Percentiles rank a stretch among this genome's conserved stretches.
These are phyloP conservation scores for Ceratocystis albifundus DNA, from an alignment of 2,329 filamentous ascomycete genomes.

Conservation along the genomic window DNA sequence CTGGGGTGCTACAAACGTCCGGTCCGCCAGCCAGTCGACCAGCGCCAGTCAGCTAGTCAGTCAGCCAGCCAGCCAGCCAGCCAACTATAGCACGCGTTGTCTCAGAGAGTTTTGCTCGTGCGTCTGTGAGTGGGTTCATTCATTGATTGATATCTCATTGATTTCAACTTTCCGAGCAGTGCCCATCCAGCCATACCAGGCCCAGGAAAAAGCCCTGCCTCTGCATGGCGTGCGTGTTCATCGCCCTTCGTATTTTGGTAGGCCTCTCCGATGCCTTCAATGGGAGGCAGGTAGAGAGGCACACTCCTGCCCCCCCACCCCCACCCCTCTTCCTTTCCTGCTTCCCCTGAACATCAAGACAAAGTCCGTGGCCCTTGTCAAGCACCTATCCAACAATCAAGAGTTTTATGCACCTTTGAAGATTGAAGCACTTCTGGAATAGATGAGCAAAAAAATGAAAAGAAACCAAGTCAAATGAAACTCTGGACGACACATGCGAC, in stretches of 20 bases:
- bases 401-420: no score
- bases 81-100: neutral
- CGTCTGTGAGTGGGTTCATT: neutral
- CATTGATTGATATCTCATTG: neutral
- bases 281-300: no score
- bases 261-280: neutral
- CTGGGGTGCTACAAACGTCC: neutral
- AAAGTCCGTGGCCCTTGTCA: no score
- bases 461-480: neutral
- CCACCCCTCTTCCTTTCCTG: no score
- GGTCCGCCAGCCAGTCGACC: no score
- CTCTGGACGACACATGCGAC: neutral
- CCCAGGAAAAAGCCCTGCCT: neutral
- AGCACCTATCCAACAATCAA: no score
- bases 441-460: neutral
- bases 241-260: neutral
- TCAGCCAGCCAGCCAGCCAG: no score
- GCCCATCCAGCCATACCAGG: neutral
- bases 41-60: no score
- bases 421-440: no score
- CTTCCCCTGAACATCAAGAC: no score
- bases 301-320: no score
- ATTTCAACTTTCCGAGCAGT: neutral
- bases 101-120: neutral
- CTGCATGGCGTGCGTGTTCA: neutral